Evolutionary conservation across 78 protist species (phyloP), one percentile per base, ranked within the genome.

Genomic region (Cavenderia fasciculata): DNA sequence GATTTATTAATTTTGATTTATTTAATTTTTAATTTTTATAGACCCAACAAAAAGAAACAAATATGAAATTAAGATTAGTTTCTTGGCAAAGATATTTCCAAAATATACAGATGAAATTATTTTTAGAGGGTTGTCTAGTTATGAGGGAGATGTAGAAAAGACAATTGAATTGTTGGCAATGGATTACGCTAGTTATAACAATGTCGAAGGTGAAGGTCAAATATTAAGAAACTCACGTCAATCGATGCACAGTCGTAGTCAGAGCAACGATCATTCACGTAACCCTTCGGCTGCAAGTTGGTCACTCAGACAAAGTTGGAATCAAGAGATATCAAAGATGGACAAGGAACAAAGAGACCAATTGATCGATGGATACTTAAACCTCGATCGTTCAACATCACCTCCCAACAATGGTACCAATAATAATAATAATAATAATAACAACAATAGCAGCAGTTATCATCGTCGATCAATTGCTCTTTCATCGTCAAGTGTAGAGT

Each of bases 131-230:
- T 34, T 82, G 23, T 44, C 75, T 8, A 51, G 62, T 68, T 68
- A 38, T 19, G 59, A 59, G 1, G 89, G 89, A n/a, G 89, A 82
- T 68, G 61, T 68, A 18, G 77, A 82, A 33, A 82, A 82, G 38
- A 49, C 73, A 18, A 34, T 82, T 4, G 89, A 82, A 36, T 21
- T 47, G 18, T 47, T 82, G 1, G 41, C 70, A 61, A 36, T 40
- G n/a, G 57, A 52, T n/a, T 76, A 62, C 49, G 36, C 11, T 16
- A 62, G 19, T n/a, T 65, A 52, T 49, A 44, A 49, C 14, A 25
- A 71, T 52, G 16, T 52, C 6, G 21, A 18, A 7, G 52, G 23
- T 1, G 36, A 7, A 2, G 6, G n/a, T n/a, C n/a, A n/a, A n/a
- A n/a, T n/a, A n/a, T n/a, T n/a, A n/a, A n/a, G n/a, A n/a, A n/a